Conservation (phyloP, 257 asterid genomes). For the Primulina huaijiensis region DNA sequence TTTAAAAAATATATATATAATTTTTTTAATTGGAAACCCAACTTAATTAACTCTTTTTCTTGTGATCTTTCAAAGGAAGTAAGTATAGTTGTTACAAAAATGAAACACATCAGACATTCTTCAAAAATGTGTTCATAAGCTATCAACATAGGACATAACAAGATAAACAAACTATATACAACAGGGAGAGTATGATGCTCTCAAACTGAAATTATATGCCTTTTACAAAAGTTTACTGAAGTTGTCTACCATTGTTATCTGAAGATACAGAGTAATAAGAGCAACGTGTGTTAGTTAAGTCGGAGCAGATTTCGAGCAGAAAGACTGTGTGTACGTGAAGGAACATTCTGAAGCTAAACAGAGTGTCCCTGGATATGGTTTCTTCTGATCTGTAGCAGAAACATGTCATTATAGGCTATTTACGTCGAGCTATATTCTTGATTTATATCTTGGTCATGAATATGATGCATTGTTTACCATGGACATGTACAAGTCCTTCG, state of each 20-base stretch:
- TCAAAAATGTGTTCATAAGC: background rate
- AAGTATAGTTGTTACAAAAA: no score
- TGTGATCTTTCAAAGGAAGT: background rate
- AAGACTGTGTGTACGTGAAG: background rate
- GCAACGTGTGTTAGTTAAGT: background rate
- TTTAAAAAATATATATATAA: no score
- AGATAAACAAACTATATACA: background rate
- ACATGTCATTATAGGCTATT: conserved; percentile 27
- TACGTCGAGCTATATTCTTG: conserved; percentile 22
- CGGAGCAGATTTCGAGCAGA: background rate
- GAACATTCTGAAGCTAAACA: conserved; percentile 8
- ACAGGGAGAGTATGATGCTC: background rate
- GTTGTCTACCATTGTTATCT: background rate
- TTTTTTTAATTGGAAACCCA: no score
- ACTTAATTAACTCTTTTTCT: no score
- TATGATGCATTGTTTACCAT: conserved; percentile 41
- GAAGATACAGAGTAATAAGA: background rate
- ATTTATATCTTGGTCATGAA: conserved; percentile 15
- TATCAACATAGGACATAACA: background rate
- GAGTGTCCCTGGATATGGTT: conserved; percentile 9
- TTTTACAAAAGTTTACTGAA: background rate
- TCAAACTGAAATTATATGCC: background rate
- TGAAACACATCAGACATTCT: background rate
- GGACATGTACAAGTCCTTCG: conserved; percentile 91
- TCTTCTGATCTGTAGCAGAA: conserved; percentile 24